A percentile compares a stretch with the other conserved stretches of the same genome.
Conservation (phyloP, 176 grass and related monocot species). For the Triticum turgidum region DNA sequence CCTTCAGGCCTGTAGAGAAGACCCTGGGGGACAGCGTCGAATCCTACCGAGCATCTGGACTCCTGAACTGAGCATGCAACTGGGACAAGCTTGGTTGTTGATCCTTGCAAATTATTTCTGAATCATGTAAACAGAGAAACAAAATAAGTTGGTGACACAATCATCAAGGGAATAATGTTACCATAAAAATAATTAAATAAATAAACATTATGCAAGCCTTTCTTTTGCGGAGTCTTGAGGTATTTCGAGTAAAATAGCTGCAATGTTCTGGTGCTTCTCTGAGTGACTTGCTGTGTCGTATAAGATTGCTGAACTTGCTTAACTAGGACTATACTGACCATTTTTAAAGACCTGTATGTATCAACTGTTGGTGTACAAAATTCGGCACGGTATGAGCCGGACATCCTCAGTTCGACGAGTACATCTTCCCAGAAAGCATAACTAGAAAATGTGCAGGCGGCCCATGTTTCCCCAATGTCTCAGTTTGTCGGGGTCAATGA, state of each 20-base stretch:
- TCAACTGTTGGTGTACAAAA: too few species aligned
- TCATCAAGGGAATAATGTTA: not conserved
- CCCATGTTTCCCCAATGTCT: not conserved
- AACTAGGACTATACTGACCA: not conserved
- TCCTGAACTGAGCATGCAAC: constrained; percentile 31
- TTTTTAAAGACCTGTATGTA: not conserved
- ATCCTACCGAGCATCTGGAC: constrained; percentile 38
- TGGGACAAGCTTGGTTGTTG: not conserved
- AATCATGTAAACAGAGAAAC: not conserved
- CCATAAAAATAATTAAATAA: not conserved
- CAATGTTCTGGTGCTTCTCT: not conserved
- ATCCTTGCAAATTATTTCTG: not conserved
- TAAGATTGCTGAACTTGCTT: not conserved
- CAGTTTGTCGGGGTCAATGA: not conserved
- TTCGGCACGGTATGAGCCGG: too few species aligned
- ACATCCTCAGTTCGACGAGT: not conserved
- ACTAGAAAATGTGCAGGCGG: not conserved
- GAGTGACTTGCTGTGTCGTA: not conserved
- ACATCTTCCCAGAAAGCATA: not conserved
- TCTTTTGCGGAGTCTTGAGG: not conserved
- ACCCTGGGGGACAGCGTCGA: constrained; percentile 41
- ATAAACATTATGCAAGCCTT: not conserved
- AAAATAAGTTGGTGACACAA: not conserved
- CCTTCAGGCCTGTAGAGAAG: constrained; percentile 44
- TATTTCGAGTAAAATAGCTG: not conserved